phyloP scores from a whole-genome alignment of 2,329 filamentous ascomycete species.

The Fusarium staphyleae region DNA sequence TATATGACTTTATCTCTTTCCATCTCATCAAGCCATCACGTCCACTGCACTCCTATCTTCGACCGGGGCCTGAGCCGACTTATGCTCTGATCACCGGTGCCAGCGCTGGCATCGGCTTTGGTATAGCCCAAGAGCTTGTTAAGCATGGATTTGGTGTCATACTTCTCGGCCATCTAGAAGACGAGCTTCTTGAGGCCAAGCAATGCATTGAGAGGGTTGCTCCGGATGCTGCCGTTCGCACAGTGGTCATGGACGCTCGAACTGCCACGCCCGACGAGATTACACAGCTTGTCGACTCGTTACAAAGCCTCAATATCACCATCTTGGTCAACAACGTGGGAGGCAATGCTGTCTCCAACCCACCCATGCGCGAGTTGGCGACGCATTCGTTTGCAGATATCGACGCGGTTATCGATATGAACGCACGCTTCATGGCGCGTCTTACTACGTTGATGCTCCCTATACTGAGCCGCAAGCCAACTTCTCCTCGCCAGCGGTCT shows the following conservation, averaged over 20 bases:
- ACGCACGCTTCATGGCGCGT: conserved; percentile 47
- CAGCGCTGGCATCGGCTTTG: conserved; percentile 47
- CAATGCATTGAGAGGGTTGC: conserved; percentile 28
- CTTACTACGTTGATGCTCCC: conserved; percentile 44
- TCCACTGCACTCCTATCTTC: conserved; percentile 35
- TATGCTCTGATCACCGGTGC: conserved; percentile 47
- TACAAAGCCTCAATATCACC: conserved; percentile 1
- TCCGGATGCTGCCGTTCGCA: conserved; percentile 38
- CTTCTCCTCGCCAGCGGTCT: background rate
- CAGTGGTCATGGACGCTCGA: conserved; percentile 41
- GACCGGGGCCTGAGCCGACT: conserved; percentile 24
- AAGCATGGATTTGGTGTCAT: conserved; percentile 47
- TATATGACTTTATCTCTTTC: conserved; percentile 16
- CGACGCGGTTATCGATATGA: conserved; percentile 43
- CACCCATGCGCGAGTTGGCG: conserved; percentile 39
- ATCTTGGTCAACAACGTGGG: too few relatives aligned
- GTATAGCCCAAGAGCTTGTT: conserved; percentile 44
- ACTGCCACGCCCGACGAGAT: conserved; percentile 41
- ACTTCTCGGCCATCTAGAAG: conserved; percentile 42
- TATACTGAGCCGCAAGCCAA: conserved; percentile 18
- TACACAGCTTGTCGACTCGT: conserved; percentile 26
- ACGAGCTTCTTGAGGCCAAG: conserved; percentile 41
- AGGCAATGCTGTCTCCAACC: conserved; percentile 29
- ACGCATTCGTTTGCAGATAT: conserved; percentile 42
- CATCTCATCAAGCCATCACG: conserved; percentile 35